Conservation (phyloP, 2,329 filamentous ascomycete species). For the Claviceps fusiformis region DNA sequence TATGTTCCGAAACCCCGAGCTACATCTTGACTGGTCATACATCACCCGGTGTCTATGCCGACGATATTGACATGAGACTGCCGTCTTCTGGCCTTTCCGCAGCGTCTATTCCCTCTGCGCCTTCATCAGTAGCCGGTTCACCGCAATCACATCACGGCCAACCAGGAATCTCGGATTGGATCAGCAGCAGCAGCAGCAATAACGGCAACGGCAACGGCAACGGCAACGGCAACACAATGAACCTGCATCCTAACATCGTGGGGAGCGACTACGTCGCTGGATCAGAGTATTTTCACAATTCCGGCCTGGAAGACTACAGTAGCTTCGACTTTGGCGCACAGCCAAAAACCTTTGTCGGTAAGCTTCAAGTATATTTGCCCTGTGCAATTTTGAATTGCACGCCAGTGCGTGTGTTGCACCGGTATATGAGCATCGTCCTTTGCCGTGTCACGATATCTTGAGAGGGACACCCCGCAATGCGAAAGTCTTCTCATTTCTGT, state of each 20-base stretch:
- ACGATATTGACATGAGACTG: constrained; percentile 36
- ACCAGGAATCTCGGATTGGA: constrained; percentile 46
- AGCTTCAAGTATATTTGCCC: constrained; percentile 20
- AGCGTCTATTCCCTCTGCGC: constrained; percentile 46
- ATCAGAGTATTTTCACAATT: constrained; percentile 38
- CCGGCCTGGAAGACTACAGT: constrained; percentile 36
- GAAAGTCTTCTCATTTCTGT: neutral
- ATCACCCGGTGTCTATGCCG: constrained; percentile 35
- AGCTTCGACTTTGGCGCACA: constrained; percentile 31
- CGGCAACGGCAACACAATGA: constrained; percentile 29
- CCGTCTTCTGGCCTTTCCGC: constrained; percentile 47
- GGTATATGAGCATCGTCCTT: too few relatives aligned
- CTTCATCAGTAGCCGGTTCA: constrained; percentile 55
- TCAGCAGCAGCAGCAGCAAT: constrained; percentile 19
- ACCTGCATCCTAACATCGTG: constrained; percentile 50
- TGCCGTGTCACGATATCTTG: too few relatives aligned
- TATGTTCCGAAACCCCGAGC: constrained; percentile 32
- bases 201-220: constrained; percentile 21
- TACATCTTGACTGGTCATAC: constrained; percentile 33
- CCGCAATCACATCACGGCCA: constrained; percentile 49
- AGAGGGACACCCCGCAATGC: too few relatives aligned
- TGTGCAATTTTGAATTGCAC: neutral
- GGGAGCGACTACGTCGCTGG: constrained; percentile 40
- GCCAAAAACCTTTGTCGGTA: constrained; percentile 43
- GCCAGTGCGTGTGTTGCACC: neutral